These are phyloP conservation scores for Betula pendula DNA, from an alignment of 306 rosid species.

Conservation along the genomic window DNA sequence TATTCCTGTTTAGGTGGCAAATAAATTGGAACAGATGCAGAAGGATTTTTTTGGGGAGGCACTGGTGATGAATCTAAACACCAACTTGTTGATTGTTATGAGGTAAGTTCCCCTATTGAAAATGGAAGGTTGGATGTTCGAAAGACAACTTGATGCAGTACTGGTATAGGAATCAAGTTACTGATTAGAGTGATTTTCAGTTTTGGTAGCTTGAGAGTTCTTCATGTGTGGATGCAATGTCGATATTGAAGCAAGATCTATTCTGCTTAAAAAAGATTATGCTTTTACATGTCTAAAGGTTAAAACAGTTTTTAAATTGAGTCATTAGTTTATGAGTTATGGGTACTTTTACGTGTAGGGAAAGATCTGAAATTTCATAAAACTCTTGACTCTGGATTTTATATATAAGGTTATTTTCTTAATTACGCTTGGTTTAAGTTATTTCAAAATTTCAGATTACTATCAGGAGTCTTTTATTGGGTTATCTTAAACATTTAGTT, in stretches of 20 bases:
- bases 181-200: not conserved
- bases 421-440: too few species aligned
- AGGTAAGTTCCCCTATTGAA: not conserved
- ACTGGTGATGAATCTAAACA: not conserved
- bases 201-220: not conserved
- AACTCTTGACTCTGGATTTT: too few species aligned
- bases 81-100: not conserved
- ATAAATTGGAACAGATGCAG: not conserved
- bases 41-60: not conserved
- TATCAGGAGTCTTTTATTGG: too few species aligned
- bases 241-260: not conserved
- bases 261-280: not conserved
- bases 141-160: not conserved
- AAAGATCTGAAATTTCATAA: too few species aligned
- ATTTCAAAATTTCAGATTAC: too few species aligned
- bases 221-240: not conserved
- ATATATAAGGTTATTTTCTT: too few species aligned
- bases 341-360: too few species aligned
- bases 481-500: too few species aligned
- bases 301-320: too few species aligned
- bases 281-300: not conserved
- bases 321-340: too few species aligned
- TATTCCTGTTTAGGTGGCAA: not conserved
- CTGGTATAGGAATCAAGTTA: not conserved
- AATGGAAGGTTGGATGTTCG: not conserved